Evolutionary conservation across 768 basidiomycete species (phyloP).

Genomic region (Artomyces pyxidatus): DNA sequence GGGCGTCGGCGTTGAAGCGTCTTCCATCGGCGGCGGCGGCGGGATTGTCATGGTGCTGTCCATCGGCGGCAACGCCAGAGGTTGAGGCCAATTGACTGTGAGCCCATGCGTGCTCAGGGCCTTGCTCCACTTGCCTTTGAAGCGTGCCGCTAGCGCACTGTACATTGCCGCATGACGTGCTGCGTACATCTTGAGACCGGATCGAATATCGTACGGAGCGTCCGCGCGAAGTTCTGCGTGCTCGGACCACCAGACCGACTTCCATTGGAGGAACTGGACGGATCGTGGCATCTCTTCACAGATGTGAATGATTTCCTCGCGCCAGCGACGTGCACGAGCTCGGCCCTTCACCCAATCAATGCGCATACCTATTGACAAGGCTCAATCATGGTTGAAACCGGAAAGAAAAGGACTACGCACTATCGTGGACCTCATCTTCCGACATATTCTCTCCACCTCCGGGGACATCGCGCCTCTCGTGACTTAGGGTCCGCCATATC

Average conservation of each 20-base stretch:
- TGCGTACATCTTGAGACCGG: neutral
- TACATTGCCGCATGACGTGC: neutral
- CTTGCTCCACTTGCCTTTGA: neutral
- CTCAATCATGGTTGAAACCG: too few species aligned
- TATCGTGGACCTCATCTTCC: neutral
- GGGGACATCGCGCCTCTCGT: neutral
- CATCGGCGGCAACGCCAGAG: too few species aligned
- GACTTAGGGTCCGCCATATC: conserved; percentile 1
- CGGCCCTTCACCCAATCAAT: conserved; percentile 21
- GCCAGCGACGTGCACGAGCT: conserved; percentile 18
- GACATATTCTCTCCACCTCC: neutral
- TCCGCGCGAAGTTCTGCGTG: neutral
- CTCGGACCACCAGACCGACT: neutral
- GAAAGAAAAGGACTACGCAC: neutral
- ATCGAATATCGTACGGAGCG: neutral
- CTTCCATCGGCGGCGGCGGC: too few species aligned
- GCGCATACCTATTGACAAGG: conserved; percentile 13
- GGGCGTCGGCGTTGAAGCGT: too few species aligned
- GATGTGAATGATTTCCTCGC: conserved; percentile 19
- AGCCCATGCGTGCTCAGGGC: too few species aligned
- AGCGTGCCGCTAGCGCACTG: neutral
- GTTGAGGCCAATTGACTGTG: too few species aligned
- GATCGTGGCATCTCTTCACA: conserved; percentile 4
- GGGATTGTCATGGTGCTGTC: too few species aligned
- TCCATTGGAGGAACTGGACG: neutral